A percentile compares a stretch with the other conserved stretches of the same genome.
Evolutionary conservation across 179 eudicot species (phyloP).

Genomic region (Spergularia azorica): DNA sequence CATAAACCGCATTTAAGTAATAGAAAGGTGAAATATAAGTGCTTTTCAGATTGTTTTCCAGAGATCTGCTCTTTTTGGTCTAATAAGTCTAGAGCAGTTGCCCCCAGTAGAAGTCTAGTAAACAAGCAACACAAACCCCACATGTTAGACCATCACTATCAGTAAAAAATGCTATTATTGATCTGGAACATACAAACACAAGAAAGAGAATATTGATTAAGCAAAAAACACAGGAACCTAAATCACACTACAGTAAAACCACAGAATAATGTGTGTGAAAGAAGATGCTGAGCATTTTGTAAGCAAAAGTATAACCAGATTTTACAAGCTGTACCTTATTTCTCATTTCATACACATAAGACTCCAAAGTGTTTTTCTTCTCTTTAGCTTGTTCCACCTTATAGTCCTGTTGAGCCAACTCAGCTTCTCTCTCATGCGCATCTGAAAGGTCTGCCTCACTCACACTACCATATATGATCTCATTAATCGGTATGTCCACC

Average conservation of each 20-base stretch:
- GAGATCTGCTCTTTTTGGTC: neutral
- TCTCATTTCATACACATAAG: slow-evolving; percentile 91
- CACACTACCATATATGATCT: slow-evolving; percentile 54
- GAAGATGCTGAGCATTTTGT: neutral
- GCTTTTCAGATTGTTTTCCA: neutral
- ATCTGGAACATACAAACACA: neutral
- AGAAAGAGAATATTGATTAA: neutral
- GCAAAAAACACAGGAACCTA: neutral
- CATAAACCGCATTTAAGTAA: too few species aligned
- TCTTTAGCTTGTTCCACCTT: slow-evolving; percentile 86
- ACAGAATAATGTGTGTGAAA: neutral
- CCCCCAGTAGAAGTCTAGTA: neutral
- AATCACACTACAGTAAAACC: neutral
- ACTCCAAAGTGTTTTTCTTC: slow-evolving; percentile 75
- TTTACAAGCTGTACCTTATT: slow-evolving; percentile 59
- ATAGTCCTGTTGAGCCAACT: slow-evolving; percentile 69
- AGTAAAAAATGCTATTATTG: neutral
- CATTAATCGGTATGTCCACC: slow-evolving; percentile 45
- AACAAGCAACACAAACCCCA: neutral
- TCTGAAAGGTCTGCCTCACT: slow-evolving; percentile 42
- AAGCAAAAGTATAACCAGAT: neutral
- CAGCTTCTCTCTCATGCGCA: slow-evolving; percentile 67
- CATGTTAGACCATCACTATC: neutral
- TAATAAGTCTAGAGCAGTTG: neutral
- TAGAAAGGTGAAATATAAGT: neutral